Conservation (phyloP, 1,284 basidiomycete genomes). For the Tilletiopsis washingtonensis region DNA sequence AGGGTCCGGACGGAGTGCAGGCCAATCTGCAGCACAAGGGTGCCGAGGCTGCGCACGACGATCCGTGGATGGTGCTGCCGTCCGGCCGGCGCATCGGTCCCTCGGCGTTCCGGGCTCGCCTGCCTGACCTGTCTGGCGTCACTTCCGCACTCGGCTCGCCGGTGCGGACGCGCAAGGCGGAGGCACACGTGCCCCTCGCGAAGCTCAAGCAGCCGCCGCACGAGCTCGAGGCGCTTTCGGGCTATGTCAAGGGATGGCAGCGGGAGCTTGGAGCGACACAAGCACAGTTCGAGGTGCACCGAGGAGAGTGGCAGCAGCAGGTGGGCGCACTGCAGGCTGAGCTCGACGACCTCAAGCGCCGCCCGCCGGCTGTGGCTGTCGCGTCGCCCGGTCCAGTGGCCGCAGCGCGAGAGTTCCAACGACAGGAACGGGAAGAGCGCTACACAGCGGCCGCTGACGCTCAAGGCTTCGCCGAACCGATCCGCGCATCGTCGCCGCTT, state of each 20-base stretch:
- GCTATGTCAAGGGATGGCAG: conserved; percentile 24
- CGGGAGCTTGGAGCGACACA: conserved; percentile 22
- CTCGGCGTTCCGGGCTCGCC: neutral
- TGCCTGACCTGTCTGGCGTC: conserved; percentile 31
- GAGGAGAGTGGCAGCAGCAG: neutral
- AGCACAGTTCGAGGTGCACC: conserved; percentile 16
- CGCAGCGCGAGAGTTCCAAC: no score
- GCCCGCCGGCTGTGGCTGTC: no score
- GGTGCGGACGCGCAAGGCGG: conserved; percentile 13
- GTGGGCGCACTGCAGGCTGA: neutral
- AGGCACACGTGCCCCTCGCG: conserved; percentile 20
- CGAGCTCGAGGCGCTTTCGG: conserved; percentile 21
- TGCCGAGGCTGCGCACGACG: neutral
- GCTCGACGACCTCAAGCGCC: conserved; percentile 6
- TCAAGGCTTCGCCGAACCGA: no score
- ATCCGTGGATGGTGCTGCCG: conserved; percentile 5
- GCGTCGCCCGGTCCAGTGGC: no score
- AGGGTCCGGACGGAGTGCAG: neutral
- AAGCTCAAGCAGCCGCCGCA: conserved; percentile 7
- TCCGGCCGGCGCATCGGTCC: conserved; percentile 8
- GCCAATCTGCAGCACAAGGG: neutral
- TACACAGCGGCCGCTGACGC: neutral
- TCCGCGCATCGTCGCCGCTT: no score
- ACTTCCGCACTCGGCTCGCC: conserved; percentile 27
- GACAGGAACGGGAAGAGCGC: neutral